These are phyloP conservation scores for Petasospora rhodanensis DNA, from an alignment of 1,139 yeast genomes.

Conservation along the genomic window DNA sequence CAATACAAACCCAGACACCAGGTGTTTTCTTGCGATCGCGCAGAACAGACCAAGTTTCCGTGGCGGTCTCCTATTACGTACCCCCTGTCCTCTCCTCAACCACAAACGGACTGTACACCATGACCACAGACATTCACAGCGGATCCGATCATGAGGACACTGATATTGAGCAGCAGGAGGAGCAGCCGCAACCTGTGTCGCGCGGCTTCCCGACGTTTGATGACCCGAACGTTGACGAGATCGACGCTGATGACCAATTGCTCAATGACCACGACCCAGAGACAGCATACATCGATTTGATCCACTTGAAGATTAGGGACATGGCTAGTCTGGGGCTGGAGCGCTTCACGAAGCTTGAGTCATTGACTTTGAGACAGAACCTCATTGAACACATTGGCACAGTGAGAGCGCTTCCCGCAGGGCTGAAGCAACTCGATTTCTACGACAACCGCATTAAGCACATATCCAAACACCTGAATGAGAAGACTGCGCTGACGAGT, in stretches of 20 bases:
- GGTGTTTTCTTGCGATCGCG: too few species aligned
- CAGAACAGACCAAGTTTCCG: too few species aligned
- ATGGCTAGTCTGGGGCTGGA: constrained; percentile 60
- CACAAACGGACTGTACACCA: too few species aligned
- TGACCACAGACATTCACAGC: constrained; percentile 15
- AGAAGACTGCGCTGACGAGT: constrained; percentile 50
- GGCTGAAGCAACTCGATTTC: constrained; percentile 74
- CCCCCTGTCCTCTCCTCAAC: too few species aligned
- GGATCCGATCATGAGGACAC: constrained; percentile 21
- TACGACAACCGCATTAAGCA: constrained; percentile 92
- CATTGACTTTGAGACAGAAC: constrained; percentile 80
- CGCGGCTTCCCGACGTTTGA: constrained; percentile 33
- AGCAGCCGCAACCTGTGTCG: constrained; percentile 5
- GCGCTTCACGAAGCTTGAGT: constrained; percentile 54
- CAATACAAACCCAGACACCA: too few species aligned
- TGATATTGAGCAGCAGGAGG: constrained; percentile 17
- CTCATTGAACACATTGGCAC: constrained; percentile 69
- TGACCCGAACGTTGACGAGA: constrained; percentile 42
- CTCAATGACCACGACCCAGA: constrained; percentile 60
- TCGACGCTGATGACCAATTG: constrained; percentile 52
- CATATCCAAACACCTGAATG: constrained; percentile 61
- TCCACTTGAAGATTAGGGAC: constrained; percentile 72
- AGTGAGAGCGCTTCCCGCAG: constrained; percentile 55
- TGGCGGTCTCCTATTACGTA: too few species aligned
- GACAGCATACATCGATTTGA: constrained; percentile 63